Evolutionary conservation across 306 rosid species (phyloP), one percentile per base, ranked within the genome.

Genomic region (Heteromeles arbutifolia): DNA sequence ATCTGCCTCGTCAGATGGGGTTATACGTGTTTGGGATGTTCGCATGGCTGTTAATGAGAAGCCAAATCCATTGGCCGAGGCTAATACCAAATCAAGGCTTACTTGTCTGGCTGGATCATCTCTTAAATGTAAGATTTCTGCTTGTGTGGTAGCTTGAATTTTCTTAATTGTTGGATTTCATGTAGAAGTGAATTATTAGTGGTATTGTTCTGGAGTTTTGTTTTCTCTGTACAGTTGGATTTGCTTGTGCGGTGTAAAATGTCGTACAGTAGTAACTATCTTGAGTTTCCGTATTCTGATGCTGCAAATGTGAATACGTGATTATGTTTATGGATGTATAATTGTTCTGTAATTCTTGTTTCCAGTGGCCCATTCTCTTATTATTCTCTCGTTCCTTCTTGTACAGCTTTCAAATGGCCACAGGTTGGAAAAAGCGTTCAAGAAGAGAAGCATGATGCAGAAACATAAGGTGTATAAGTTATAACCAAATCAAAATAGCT

Each of bases 61-160:
- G 85, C 85, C 88, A 56, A 81, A 74, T 80, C 92, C 97, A 25
- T 75, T 95, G 72, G 90, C 97, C 4, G 97, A 95, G 85, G 89
- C 86, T 56, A 86, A 89, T 76, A 92, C 98, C 52, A 79, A 86
- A 56, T 87, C 97, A 45, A 87, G 98, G 82, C 72, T 95, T 77
- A 95, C 97, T 6, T 95, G 97, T 79, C 93, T 95, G 75, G 89
- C 97, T 54, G 98, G 98, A 72, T 80, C 97, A 28, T 81, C 89
- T 86, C 32, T 95, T 34, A 92, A 85, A 80, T 83, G 93, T 92
- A 72, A 86, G 97, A 80, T 70, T 67, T 61, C 11, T 68, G 15
- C 22, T 39, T 76, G n/a, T n/a, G n/a, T n/a, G 26, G 12, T 57
- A 8, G 39, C 76, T 58, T 72, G 34, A 26, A 0, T 57, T 37